These are phyloP conservation scores for Extremus antarcticus DNA, from an alignment of 495 filamentous ascomycete genomes.

Conservation along the genomic window DNA sequence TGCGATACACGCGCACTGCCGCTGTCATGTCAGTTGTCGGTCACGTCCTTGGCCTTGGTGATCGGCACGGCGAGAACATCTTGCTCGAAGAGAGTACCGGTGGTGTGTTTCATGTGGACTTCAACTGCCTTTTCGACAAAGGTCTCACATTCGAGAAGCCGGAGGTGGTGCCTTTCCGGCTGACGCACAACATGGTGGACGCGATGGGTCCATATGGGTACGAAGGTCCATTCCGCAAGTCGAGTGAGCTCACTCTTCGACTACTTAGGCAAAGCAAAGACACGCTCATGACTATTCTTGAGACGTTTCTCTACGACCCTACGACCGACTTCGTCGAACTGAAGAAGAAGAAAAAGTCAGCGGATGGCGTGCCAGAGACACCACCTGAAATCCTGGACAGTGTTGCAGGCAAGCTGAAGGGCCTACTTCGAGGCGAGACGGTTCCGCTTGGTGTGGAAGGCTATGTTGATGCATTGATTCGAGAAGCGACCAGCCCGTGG, in stretches of 20 bases:
- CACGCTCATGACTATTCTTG: constrained; percentile 89
- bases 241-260: constrained; percentile 73
- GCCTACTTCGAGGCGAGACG: constrained; percentile 70
- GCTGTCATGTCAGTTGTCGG: constrained; percentile 98
- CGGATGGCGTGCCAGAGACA: constrained; percentile 61
- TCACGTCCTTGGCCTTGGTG: constrained; percentile 84
- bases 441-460: constrained; percentile 91
- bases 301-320: constrained; percentile 93
- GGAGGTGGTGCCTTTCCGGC: constrained; percentile 90
- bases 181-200: constrained; percentile 96
- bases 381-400: constrained; percentile 83
- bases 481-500: constrained; percentile 63
- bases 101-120: constrained; percentile 93
- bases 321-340: constrained; percentile 82
- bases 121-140: constrained; percentile 99
- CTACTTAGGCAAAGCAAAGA: constrained; percentile 87
- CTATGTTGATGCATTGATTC: constrained; percentile 84
- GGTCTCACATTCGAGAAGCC: constrained; percentile 91
- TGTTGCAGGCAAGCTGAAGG: constrained; percentile 76
- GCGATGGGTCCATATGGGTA: constrained; percentile 90
- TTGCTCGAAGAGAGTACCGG: constrained; percentile 90
- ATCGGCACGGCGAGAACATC: constrained; percentile 98
- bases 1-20: constrained; percentile 82
- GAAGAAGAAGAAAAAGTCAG: constrained; percentile 55
- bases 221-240: constrained; percentile 85